Evolutionary conservation across 2,329 filamentous ascomycete genomes (phyloP), one percentile per base, ranked within the genome.

Genomic region (Nigrospora osmanthi): DNA sequence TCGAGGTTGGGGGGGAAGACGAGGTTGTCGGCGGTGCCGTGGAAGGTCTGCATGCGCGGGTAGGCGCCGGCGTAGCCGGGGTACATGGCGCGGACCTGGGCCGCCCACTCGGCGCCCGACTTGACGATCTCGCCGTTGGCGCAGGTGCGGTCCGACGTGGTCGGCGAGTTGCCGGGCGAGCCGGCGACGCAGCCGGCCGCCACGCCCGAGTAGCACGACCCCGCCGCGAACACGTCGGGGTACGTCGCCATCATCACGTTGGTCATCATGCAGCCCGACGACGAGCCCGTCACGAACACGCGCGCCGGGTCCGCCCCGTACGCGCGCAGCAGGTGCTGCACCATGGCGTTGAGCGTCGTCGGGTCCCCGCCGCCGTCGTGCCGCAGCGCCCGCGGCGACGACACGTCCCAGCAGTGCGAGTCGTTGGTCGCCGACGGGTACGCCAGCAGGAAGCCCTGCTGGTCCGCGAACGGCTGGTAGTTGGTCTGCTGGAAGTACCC

Each of bases 321-420:
- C 54, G 68, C 68, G 10, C 57, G 50, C n/a, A 81, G 58, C 4
- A 74, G 66, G 52, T 77, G 80, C 35, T 60, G 65, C 39, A 81
- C 76, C 77, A 82, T 81, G 54, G 75, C 78, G 19, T 71, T 73
- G 46, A 83, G 77, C 0, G 69, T 67, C 36, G 73, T 71, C 40
- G 69, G 75, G 57, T 82, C 74, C 3, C 75, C 75, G 17, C 78
- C 77, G 9, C 75, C 77, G 45, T 75, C 67, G 52, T 78, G 78
- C 3, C 69, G 73, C 2, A 82, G 66, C 0, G 76, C 68, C 30
- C 56, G 55, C 4, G 58, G 54, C 30, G 65, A 70, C 13, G 66
- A 68, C 6, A 75, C 72, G 46, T 77, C 73, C 72, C 72, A 76
- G 57, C 73, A 76, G 44, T 54, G 48, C 36, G 33, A 51, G 19